Percentiles rank a stretch among this genome's conserved stretches.
phyloP scores from a whole-genome alignment of 2,329 filamentous ascomycete species.

The Trichoderma citrinoviride region DNA sequence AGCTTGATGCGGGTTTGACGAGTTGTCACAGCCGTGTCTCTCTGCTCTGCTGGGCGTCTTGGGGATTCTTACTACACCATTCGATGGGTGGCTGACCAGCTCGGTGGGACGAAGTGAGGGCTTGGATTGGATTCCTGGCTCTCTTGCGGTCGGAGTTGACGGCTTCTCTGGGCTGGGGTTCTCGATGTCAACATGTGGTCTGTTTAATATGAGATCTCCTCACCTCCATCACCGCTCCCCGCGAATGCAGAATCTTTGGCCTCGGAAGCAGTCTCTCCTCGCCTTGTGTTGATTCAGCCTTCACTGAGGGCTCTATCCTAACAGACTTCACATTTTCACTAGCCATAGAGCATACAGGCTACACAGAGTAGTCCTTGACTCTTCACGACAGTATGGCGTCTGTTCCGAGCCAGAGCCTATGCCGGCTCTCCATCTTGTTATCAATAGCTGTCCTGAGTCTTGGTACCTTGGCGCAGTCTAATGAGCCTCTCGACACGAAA shows the following conservation, averaged over 20 bases:
- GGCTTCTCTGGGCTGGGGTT: background rate
- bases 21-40: background rate
- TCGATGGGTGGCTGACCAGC: conserved; percentile 15
- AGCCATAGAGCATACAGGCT: background rate
- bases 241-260: background rate
- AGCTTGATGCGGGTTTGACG: background rate
- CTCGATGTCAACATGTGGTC: background rate
- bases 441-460: conserved; percentile 25
- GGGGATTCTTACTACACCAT: conserved; percentile 9
- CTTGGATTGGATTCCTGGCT: conserved; percentile 10
- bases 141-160: background rate
- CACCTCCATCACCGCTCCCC: background rate
- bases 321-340: background rate
- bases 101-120: background rate
- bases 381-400: conserved; percentile 7
- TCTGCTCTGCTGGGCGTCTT: background rate
- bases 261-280: background rate
- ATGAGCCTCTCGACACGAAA: conserved; percentile 34
- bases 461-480: conserved; percentile 32
- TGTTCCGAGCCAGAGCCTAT: background rate
- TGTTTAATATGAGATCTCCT: background rate
- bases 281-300: background rate
- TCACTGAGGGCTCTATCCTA: background rate
- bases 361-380: background rate
- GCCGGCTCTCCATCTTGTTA: background rate